Evolutionary conservation across 495 filamentous ascomycete genomes (phyloP).

Genomic region (Rhizodiscina lignyota): DNA sequence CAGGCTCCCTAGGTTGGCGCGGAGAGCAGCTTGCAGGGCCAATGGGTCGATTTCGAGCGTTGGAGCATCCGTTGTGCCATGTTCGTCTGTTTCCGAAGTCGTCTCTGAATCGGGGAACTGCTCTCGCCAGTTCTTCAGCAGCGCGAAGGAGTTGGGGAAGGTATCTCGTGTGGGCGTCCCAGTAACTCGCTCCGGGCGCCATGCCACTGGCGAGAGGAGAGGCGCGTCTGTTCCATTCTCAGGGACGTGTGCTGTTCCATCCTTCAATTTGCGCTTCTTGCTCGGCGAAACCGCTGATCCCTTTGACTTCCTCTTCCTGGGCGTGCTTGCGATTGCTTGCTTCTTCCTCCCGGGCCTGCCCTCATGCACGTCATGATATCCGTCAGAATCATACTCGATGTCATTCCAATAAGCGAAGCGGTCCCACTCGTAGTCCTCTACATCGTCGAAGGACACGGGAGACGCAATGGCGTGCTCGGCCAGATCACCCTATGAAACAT

Average conservation of each 20-base stretch:
- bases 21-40: neutral
- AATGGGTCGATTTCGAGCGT: neutral
- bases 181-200: slow-evolving; percentile 7
- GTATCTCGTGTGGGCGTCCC: slow-evolving; percentile 2
- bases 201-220: slow-evolving; percentile 6
- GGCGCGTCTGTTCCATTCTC: neutral
- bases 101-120: neutral
- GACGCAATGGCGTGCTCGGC: slow-evolving; percentile 22
- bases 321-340: slow-evolving; percentile 1
- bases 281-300: slow-evolving; percentile 3
- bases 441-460: slow-evolving; percentile 11
- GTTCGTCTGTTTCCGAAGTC: neutral
- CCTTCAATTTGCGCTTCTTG: slow-evolving; percentile 8
- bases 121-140: slow-evolving; percentile 21
- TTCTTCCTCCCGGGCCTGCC: neutral
- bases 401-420: slow-evolving; percentile 19
- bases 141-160: slow-evolving; percentile 9
- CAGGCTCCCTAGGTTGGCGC: neutral
- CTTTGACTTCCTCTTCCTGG: slow-evolving; percentile 9
- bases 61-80: neutral
- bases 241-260: neutral
- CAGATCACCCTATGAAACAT: slow-evolving; percentile 19
- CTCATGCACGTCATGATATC: slow-evolving; percentile 16
- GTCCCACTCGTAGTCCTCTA: slow-evolving; percentile 12
- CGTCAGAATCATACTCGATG: slow-evolving; percentile 20